Conservation (phyloP, 2,329 filamentous ascomycete genomes). For the Cadophora sp. region DNA sequence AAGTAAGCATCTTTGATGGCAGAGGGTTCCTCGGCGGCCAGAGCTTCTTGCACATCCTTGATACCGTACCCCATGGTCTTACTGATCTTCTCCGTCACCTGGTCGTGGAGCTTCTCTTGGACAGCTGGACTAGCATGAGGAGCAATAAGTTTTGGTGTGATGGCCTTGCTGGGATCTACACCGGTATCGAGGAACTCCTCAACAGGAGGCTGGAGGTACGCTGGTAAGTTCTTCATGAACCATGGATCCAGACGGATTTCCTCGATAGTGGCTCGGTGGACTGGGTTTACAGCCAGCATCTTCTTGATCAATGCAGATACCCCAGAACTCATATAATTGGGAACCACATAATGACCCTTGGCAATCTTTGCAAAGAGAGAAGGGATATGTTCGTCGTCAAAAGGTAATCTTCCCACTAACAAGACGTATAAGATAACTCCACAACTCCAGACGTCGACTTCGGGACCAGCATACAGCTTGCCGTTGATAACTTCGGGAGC, state of each 20-base stretch:
- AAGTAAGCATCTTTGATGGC: slow-evolving; percentile 99
- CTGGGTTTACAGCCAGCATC: slow-evolving; percentile 95
- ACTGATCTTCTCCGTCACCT: slow-evolving; percentile 93
- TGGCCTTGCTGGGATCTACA: slow-evolving; percentile 91
- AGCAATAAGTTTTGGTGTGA: slow-evolving; percentile 81
- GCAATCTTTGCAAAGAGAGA: slow-evolving; percentile 98
- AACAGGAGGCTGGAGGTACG: slow-evolving; percentile 84
- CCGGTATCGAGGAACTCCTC: slow-evolving; percentile 95
- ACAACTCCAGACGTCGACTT: slow-evolving; percentile 98
- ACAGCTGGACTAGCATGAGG: slow-evolving; percentile 79
- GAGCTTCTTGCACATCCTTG: slow-evolving; percentile 91
- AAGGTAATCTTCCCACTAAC: slow-evolving; percentile 83
- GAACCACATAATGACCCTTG: slow-evolving; percentile 90
- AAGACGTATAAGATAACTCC: slow-evolving; percentile 90
- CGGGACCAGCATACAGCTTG: slow-evolving; percentile 95
- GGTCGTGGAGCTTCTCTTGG: slow-evolving; percentile 88
- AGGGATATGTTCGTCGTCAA: slow-evolving; percentile 98
- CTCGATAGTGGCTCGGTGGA: slow-evolving; percentile 90
- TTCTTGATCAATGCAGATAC: slow-evolving; percentile 84
- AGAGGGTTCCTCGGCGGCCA: slow-evolving; percentile 90
- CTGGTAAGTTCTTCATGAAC: slow-evolving; percentile 87
- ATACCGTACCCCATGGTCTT: slow-evolving; percentile 98
- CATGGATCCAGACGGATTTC: slow-evolving; percentile 94
- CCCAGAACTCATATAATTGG: slow-evolving; percentile 86
- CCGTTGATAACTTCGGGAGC: slow-evolving; percentile 97